phyloP scores from a whole-genome alignment of 1,284 basidiomycete species.

The Earliella scabrosa region DNA sequence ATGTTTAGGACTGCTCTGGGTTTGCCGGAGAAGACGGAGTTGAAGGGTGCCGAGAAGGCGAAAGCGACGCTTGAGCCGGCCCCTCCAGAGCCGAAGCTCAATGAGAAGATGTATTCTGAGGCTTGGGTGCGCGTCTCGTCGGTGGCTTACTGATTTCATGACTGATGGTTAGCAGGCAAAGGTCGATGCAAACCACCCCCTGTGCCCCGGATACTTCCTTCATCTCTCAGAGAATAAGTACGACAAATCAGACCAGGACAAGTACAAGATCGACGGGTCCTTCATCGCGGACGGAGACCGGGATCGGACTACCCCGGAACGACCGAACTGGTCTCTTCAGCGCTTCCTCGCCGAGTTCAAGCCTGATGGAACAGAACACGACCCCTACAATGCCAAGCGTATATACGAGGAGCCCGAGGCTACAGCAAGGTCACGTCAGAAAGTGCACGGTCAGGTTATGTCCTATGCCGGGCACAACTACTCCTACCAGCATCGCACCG shows the following conservation, averaged over 20 bases:
- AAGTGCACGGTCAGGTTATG: not conserved
- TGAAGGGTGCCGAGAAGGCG: too few species aligned
- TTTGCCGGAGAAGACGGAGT: too few species aligned
- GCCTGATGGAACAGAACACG: not conserved
- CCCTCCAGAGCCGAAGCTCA: too few species aligned
- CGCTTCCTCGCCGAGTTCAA: not conserved
- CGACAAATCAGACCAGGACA: not conserved
- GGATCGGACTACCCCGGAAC: not conserved
- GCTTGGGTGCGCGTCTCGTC: too few species aligned
- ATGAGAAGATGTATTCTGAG: too few species aligned
- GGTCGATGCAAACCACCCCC: not conserved
- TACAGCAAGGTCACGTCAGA: not conserved
- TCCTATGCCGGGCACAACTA: not conserved
- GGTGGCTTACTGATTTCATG: too few species aligned
- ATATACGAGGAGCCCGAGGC: not conserved
- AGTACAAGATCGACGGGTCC: not conserved
- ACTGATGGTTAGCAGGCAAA: not conserved
- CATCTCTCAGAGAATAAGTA: not conserved
- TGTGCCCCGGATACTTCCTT: not conserved
- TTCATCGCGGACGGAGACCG: not conserved
- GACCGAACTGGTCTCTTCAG: not conserved
- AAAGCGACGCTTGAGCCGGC: too few species aligned
- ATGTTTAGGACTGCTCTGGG: too few species aligned
- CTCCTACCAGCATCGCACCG: slow-evolving; percentile 2
- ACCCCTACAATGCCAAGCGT: not conserved